Base-by-base conservation (phyloP, 177 flowering plant genomes). In the Vitis hybrid region DNA sequence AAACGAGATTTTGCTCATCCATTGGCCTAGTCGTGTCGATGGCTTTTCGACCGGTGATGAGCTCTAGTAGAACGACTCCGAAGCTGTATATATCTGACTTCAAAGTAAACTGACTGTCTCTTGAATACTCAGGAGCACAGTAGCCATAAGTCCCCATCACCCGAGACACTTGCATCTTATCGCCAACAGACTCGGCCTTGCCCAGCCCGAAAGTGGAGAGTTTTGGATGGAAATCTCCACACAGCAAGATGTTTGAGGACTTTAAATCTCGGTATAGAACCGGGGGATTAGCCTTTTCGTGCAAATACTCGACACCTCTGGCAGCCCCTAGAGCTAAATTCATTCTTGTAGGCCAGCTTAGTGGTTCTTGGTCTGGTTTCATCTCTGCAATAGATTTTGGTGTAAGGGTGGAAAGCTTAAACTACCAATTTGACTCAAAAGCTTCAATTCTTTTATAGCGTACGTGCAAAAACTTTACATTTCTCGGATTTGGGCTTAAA, bases 41-140 rank as follows among this genome's bases (percentile, higher is more conserved):
- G 9, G 79, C 87, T 68, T 79, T 77, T 73, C 86, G 62, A 31
- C 89, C 89, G 2, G 89, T 83, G 18, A 85, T 85, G 63, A 85
- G 82, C 71, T 85, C 89, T 12, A 85, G 66, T 50, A 85, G 68
- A 66, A 85, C 81, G 18, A 85, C 86, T 66, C 89, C 89, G 71
- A 83, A 85, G 73, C 89, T 82, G 63, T 80, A 85, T 4, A 85
- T 85, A 77, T 85, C 89, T 1, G 89, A 80, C 71, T 80, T 82
- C 57, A 80, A 16, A 3, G 86, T 83, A 39, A 85, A 78, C 31
- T 82, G 62, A 26, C 82, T 83, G 2, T 74, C 19, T 76, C 75
- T 82, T 51, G 82, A 61, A 71, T 83, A 85, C 63, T 85, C 89
- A 9, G 89, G 89, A 8, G 89, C 89, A 71, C 79, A 77, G 52